Base-by-base conservation (phyloP, 345 rosid genomes). In the Lagerstroemia speciosa region DNA sequence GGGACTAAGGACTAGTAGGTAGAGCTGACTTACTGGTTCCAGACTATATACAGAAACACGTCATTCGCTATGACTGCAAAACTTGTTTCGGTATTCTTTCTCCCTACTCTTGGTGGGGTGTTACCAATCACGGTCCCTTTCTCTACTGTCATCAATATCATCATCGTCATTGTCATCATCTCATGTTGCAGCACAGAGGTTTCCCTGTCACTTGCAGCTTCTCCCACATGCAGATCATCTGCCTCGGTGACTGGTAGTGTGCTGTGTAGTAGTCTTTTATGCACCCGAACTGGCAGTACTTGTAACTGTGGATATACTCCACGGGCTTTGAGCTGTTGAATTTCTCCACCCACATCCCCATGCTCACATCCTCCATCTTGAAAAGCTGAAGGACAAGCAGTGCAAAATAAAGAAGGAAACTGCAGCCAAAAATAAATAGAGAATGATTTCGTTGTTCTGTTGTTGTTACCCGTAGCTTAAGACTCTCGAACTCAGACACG, bases 271-370 rank as follows among this genome's bases (percentile, higher is more conserved):
- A 94, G 52, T 78, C 92, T 70, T 85, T 92, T 24, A 94, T 72
- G 84, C 99, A 94, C 60, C 99, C 97, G 20, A 84, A 89, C 78
- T 94, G 97, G 68, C 97, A 91, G 81, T 85, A 94, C 74, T 78
- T 91, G 67, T 89, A 76, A 76, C 96, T 91, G 82, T 94, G 99
- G 2, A 79, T 66, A 64, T 87, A 91, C 67, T 85, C 88, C 68
- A 94, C 97, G 0, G 92, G 79, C 66, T 84, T 89, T 33, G 95
- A 37, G 72, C 80, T 79, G 82, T 94, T 91, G 76, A 91, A 94
- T 72, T 85, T 86, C 87, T 88, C 96, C 66, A 94, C 96, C 99
- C 97, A 94, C 99, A 94, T 85, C 82, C 99, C 99, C 83, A 94
- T 83, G 43, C 99, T 94, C 75, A 94, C 97, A 45, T 94, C 99